Conservation (phyloP, 805 yeast species). For the Wickerhamiella kurtzmanii region DNA sequence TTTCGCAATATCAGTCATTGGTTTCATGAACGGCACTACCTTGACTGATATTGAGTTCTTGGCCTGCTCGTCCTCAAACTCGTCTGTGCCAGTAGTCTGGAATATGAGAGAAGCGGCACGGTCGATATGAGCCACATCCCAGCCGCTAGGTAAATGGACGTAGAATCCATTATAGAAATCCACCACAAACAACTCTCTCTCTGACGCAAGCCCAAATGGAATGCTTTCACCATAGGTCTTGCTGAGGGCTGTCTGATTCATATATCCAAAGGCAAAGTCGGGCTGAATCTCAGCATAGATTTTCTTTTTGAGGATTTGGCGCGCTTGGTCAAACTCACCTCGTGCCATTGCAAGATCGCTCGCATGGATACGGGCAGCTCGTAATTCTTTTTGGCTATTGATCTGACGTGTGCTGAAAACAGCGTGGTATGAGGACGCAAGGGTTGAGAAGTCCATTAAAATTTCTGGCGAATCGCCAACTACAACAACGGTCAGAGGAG, state of each 20-base stretch:
- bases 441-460: background rate
- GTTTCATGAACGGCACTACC: background rate
- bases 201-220: slow-evolving; percentile 5
- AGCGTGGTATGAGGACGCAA: slow-evolving; percentile 4
- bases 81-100: background rate
- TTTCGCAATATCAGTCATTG: background rate
- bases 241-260: slow-evolving; percentile 9
- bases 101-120: background rate
- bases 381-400: slow-evolving; percentile 11
- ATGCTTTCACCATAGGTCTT: slow-evolving; percentile 7
- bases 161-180: slow-evolving; percentile 16
- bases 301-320: slow-evolving; percentile 11
- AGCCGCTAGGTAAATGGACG: slow-evolving; percentile 5
- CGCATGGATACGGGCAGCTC: slow-evolving; percentile 12
- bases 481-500: background rate
- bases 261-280: slow-evolving; percentile 15
- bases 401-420: slow-evolving; percentile 11
- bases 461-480: background rate
- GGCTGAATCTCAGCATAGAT: slow-evolving; percentile 13
- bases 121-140: background rate
- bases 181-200: slow-evolving; percentile 13
- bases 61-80: background rate
- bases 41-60: background rate
- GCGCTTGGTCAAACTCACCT: slow-evolving; percentile 10
- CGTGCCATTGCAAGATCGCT: slow-evolving; percentile 11